Conservation (phyloP, 768 basidiomycete genomes). For the Galerina marginata region DNA sequence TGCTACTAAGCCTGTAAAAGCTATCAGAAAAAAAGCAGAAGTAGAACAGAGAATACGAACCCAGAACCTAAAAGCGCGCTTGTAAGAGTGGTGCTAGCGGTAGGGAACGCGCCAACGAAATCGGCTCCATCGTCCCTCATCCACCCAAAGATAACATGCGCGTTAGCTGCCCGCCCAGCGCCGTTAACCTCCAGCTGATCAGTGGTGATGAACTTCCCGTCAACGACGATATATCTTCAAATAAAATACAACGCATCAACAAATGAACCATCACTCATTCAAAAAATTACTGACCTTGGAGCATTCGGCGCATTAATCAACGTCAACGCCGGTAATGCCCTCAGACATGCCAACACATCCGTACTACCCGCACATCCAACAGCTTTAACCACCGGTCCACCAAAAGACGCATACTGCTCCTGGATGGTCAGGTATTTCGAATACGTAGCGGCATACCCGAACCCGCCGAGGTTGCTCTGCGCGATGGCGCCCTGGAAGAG, state of each 20-base stretch:
- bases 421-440: slow-evolving; percentile 53
- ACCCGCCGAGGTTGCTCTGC: slow-evolving; percentile 54
- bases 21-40: background rate
- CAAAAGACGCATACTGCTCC: slow-evolving; percentile 40
- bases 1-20: slow-evolving; percentile 10
- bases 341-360: slow-evolving; percentile 44
- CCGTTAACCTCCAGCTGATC: slow-evolving; percentile 45
- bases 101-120: slow-evolving; percentile 42
- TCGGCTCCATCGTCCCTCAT: slow-evolving; percentile 57
- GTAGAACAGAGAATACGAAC: slow-evolving; percentile 22
- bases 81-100: slow-evolving; percentile 14
- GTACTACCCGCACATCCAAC: slow-evolving; percentile 43
- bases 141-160: slow-evolving; percentile 52
- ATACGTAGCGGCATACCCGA: slow-evolving; percentile 53
- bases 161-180: slow-evolving; percentile 38
- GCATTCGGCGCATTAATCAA: slow-evolving; percentile 43
- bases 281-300: slow-evolving; percentile 24
- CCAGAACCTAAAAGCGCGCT: slow-evolving; percentile 23
- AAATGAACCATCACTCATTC: background rate
- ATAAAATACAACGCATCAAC: no score
- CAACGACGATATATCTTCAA: slow-evolving; percentile 46
- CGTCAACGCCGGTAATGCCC: slow-evolving; percentile 35
- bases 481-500: slow-evolving; percentile 46
- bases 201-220: slow-evolving; percentile 50
- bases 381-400: slow-evolving; percentile 38